Evolutionary conservation across 106 monocot species (phyloP), one percentile per base, ranked within the genome.

Genomic region (Phalaenopsis equestris): DNA sequence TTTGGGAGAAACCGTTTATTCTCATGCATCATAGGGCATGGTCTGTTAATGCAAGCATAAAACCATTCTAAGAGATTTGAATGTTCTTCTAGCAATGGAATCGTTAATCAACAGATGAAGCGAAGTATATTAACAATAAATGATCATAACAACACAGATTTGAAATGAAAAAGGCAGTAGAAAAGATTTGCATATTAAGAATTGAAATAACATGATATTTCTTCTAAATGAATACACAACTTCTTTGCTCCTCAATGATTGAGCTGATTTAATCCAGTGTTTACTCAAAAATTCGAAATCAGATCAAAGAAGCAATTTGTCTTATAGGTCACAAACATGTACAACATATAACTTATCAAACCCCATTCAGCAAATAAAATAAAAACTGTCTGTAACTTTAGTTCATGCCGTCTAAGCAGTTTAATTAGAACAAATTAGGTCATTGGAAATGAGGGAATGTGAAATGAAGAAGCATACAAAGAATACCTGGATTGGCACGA

Each of bases 401-500:
- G 7, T 67, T 37, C 10, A 38, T 21, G 4, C 41, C 36, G 6
- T 19, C 3, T 12, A 17, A 67, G 36, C n/a, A 37, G 56, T 55
- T 16, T 41, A 65, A 52, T 36, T 38, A 83, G 4, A 18, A 43
- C 45, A 67, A 75, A 45, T 45, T 56, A 42, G 24, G 36, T 68
- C 36, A 12, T 37, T 68, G 68, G 4, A 61, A 61, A 61, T 12
- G 3, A 73, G 12, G 68, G 23, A 39, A 74, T 47, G 21, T 7
- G 3, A 41, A 79, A 74, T 72, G 0, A 77, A 61, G 55, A 52
- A 49, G 23, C 56, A 45, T 47, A 30, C 58, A 14, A 41, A 38
- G 37, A 41, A 10, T 90, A 98, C 98, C 94, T 98, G 94, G 79
- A 98, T 91, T 55, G 94, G 94, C 55, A 94, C 92, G 82, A 89